Evolutionary conservation across 116 monocot species (phyloP), one percentile per base, ranked within the genome.

Genomic region (Iris pallida): DNA sequence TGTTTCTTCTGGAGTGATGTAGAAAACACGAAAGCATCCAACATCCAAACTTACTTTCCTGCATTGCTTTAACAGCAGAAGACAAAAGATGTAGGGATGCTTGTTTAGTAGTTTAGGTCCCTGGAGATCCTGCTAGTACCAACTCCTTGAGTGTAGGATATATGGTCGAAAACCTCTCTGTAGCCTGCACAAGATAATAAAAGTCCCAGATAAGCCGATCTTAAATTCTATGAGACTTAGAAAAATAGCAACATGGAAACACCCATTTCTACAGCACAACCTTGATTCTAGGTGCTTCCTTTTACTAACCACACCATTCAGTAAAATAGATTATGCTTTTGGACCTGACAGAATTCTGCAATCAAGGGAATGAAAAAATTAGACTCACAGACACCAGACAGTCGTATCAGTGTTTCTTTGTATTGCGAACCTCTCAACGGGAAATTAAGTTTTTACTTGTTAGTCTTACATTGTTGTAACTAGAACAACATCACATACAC

Each of bases 241-340:
- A n/a, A 61, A 54, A 54, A 47, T 13, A 57, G 61, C 4, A 8
- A 46, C 19, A 40, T 17, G 7, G n/a, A 11, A 64, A 66, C 41
- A n/a, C n/a, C n/a, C n/a, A n/a, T n/a, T n/a, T n/a, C n/a, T n/a
- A n/a, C n/a, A n/a, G n/a, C n/a, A n/a, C 13, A 59, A 92, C 92
- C 90, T 98, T 93, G 56, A 97, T 74, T 40, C 76, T n/a, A 98
- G 46, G 40, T 93, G 85, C 45, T 98, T 93, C 55, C 98, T 90
- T 78, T 90, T 98, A 65, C 90, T 88, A 18, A 90, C 81, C 70
- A 82, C 90, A 71, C 88, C 84, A 73, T 94, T 87, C 57, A 81
- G 65, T 65, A 95, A 76, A 68, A 90, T 83, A 47, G 83, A 19
- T 20, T 78, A 74, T 56, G 90, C 85, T 72, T 95, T 95, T 14